Evolutionary conservation across 305 asterid genomes (phyloP).

Genomic region (Plantago rigida): DNA sequence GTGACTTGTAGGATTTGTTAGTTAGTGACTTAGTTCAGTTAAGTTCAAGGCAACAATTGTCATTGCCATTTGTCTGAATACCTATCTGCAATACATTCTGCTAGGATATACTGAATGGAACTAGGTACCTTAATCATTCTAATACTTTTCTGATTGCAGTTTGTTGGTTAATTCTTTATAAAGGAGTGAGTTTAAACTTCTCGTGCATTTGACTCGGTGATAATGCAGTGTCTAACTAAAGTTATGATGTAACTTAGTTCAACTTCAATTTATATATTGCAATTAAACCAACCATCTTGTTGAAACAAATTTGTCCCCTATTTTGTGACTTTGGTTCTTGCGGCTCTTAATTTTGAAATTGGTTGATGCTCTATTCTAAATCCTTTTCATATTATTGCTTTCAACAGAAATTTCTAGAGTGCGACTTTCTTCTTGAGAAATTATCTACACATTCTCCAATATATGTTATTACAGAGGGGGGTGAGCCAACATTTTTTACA

Average conservation of each 20-base stretch:
- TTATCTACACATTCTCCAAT: constrained; percentile 48
- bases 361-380: constrained; percentile 11
- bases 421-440: constrained; percentile 45
- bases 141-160: not conserved
- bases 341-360: constrained; percentile 5
- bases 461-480: constrained; percentile 67
- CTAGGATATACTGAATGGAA: too few relatives aligned
- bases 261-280: not conserved
- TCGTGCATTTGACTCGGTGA: not conserved
- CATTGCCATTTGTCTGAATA: too few relatives aligned
- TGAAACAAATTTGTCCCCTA: not conserved
- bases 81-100: too few relatives aligned
- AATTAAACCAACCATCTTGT: not conserved
- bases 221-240: not conserved
- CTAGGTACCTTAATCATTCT: too few relatives aligned
- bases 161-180: not conserved
- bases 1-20: too few relatives aligned
- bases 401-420: constrained; percentile 55
- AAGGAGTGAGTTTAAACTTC: not conserved
- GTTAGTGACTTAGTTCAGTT: too few relatives aligned
- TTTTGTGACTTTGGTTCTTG: constrained; percentile 6
- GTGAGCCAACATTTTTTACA: constrained; percentile 73
- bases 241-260: not conserved
- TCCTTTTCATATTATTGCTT: constrained; percentile 17
- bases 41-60: too few relatives aligned